phyloP scores from a whole-genome alignment of 305 asterid species.

The Solanum aculeatissimum region DNA sequence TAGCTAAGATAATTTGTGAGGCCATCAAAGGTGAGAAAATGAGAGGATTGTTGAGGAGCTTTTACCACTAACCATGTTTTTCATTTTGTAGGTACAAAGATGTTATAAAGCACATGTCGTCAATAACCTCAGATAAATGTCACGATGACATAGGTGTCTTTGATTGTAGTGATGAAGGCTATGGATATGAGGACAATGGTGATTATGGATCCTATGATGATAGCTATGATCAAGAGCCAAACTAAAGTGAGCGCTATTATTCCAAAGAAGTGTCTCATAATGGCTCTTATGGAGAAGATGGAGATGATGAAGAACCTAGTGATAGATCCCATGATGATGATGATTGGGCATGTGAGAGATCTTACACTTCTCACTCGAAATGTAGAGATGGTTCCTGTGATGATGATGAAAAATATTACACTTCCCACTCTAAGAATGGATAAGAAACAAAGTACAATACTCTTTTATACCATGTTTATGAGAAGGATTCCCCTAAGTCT shows the following conservation, averaged over 20 bases:
- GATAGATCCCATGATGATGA: neutral
- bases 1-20: neutral
- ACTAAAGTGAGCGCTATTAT: neutral
- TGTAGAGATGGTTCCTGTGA: no score
- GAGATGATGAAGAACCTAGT: no score
- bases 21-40: neutral
- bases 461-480: no score
- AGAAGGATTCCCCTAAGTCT: no score
- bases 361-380: no score
- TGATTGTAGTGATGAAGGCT: neutral
- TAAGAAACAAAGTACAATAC: no score
- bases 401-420: no score
- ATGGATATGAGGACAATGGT: neutral
- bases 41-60: neutral
- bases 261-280: fast-evolving
- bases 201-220: neutral
- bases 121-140: neutral
- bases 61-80: neutral
- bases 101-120: no score
- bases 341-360: no score
- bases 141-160: neutral
- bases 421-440: no score
- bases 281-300: neutral
- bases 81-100: neutral
- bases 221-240: neutral